Conservation (phyloP, 192 early-diverging fungal species). For the Coemansia guatemalensis region DNA sequence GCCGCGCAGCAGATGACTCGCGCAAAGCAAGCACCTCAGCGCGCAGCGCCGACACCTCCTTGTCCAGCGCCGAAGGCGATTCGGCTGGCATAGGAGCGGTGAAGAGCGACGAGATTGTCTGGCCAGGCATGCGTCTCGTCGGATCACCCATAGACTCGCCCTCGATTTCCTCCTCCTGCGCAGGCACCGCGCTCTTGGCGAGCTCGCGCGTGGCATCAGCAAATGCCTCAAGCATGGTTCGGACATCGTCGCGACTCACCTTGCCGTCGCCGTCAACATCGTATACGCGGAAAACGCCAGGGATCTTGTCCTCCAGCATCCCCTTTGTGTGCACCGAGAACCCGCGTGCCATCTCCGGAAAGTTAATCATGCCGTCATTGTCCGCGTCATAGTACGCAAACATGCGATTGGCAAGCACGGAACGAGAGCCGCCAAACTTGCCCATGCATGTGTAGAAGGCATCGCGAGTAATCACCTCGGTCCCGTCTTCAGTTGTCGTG, state of each 20-base stretch:
- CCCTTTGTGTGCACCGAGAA: slow-evolving; percentile 83
- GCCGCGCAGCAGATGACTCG: slow-evolving; percentile 20
- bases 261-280: slow-evolving; percentile 86
- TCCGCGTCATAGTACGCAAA: slow-evolving; percentile 92
- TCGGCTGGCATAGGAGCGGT: slow-evolving; percentile 72
- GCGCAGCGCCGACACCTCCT: slow-evolving; percentile 44
- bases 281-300: slow-evolving; percentile 88
- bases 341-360: slow-evolving; percentile 80
- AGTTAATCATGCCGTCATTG: slow-evolving; percentile 71
- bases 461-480: slow-evolving; percentile 71
- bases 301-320: slow-evolving; percentile 76
- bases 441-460: slow-evolving; percentile 89
- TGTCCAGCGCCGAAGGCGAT: slow-evolving; percentile 26
- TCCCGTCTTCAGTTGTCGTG: slow-evolving; percentile 51
- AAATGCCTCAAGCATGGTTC: slow-evolving; percentile 90
- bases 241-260: slow-evolving; percentile 81
- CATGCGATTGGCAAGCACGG: slow-evolving; percentile 82
- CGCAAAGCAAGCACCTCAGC: slow-evolving; percentile 31
- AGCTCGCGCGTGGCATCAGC: slow-evolving; percentile 87
- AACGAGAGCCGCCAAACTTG: slow-evolving; percentile 76
- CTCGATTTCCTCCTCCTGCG: slow-evolving; percentile 86
- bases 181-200: slow-evolving; percentile 83
- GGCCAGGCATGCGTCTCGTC: slow-evolving; percentile 45
- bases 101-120: slow-evolving; percentile 90
- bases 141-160: slow-evolving; percentile 58